These are phyloP conservation scores for Pythium oligandrum DNA, from an alignment of 352 stramenopile genomes.

Conservation along the genomic window DNA sequence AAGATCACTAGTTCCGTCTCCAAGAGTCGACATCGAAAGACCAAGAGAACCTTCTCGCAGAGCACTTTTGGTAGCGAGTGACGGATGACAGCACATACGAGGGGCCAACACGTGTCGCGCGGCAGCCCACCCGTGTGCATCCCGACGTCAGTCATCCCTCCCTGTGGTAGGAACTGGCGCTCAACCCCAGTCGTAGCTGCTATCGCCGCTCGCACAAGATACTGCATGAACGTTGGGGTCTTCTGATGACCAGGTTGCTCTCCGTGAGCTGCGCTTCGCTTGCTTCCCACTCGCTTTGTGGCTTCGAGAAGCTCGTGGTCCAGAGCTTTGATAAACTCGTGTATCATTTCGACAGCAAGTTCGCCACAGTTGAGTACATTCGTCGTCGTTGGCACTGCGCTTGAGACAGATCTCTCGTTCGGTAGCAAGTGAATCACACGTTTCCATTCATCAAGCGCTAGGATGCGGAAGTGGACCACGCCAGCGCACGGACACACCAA, in stretches of 20 bases:
- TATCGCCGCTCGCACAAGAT: slow-evolving; percentile 17
- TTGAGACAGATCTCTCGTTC: not conserved
- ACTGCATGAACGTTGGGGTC: slow-evolving; percentile 35
- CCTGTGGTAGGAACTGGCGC: slow-evolving; percentile 1
- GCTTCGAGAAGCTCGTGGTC: slow-evolving; percentile 20
- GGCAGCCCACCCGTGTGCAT: slow-evolving; percentile 30
- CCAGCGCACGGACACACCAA: slow-evolving; percentile 11
- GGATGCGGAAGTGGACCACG: not conserved
- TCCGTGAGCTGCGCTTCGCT: not conserved
- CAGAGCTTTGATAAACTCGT: slow-evolving; percentile 7
- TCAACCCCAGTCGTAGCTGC: too few relatives aligned
- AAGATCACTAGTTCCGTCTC: not conserved
- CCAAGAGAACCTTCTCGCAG: slow-evolving; percentile 28
- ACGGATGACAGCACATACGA: slow-evolving; percentile 28
- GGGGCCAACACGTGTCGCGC: slow-evolving; percentile 42
- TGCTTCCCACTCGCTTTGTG: slow-evolving; percentile 8
- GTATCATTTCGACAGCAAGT: not conserved
- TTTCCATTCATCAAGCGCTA: slow-evolving; percentile 29
- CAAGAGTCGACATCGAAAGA: slow-evolving; percentile 15
- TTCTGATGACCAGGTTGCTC: slow-evolving; percentile 28
- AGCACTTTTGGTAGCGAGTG: slow-evolving; percentile 26
- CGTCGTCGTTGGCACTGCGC: not conserved
- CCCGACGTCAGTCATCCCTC: slow-evolving; percentile 43
- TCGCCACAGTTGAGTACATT: slow-evolving; percentile 22
- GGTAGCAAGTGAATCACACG: slow-evolving; percentile 27